Evolutionary conservation across 345 rosid species (phyloP), one percentile per base, ranked within the genome.

Genomic region (Boechera retrofracta): DNA sequence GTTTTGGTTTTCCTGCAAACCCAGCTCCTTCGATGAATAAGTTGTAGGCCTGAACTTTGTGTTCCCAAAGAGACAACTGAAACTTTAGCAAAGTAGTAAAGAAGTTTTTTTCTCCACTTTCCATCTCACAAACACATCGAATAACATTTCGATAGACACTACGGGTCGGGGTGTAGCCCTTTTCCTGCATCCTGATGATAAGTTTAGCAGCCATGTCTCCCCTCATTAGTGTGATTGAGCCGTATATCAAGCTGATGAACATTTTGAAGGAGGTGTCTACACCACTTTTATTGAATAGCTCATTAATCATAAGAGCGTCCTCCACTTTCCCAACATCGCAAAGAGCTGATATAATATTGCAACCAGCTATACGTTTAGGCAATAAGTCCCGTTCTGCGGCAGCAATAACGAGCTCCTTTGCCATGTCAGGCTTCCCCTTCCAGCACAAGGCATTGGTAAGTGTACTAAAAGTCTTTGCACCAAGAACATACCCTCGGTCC

Each of bases 1-100:
- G 78, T 31, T 87, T 87, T 42, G 97, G 97, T 45, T 73, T 86
- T 64, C 71, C 79, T 53, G 92, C 89, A 77, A 72, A 72, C 72
- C 92, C 98, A 66, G 89, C 96, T 86, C 94, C 99, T 78, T 82
- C 80, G 7, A 92, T 87, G 85, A 89, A 90, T 66, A 71, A 55
- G 75, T 88, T 82, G 78, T 77, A 95, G 62, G 81, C 73, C 21
- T 60, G 35, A 73, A 29, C 7, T 36, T 64, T 71, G 21, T 81
- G 79, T 78, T 69, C 81, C 44, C 42, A 67, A 36, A n/a, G 67
- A 74, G 88, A 83, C 78, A 91, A 45, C 77, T 90, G 92, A 82
- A 83, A 80, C 61, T 77, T 80, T 24, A 89, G 82, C 72, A 89
- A 75, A 16, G 76, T 52, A 44, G 71, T 42, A 36, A 84, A 79